Evolutionary conservation across 2,329 filamentous ascomycete species (phyloP).

Genomic region (Atkinsonella hypoxylon): DNA sequence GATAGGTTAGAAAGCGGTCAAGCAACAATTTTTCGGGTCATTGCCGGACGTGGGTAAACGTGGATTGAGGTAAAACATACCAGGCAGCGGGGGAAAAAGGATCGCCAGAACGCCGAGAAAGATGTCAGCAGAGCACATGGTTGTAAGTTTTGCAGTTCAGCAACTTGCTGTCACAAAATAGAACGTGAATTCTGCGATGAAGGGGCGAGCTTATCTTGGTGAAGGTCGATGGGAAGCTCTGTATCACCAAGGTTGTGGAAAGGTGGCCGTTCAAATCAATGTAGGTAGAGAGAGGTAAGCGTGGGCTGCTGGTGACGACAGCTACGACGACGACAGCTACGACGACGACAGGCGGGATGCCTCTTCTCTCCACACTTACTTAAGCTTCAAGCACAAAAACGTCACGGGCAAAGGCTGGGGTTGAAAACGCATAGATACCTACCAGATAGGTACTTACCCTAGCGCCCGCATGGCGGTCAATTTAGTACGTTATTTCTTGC

Average conservation of each 20-base stretch:
- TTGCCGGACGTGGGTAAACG: background rate
- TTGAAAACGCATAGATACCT: no score
- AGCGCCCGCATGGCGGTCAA: no score
- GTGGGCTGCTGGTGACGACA: background rate
- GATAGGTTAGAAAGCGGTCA: background rate
- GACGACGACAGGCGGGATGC: background rate
- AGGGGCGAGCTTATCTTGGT: background rate
- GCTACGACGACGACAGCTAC: background rate
- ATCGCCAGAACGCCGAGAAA: conserved; percentile 37
- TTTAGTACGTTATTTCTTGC: no score
- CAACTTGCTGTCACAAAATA: no score
- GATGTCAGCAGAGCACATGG: conserved; percentile 47
- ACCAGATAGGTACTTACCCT: no score
- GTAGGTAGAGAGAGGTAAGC: background rate
- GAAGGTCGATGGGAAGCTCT: background rate
- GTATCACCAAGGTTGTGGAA: background rate
- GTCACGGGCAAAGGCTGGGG: no score
- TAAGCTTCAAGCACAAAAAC: background rate
- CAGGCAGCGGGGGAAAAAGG: conserved; percentile 30
- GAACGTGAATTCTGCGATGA: background rate
- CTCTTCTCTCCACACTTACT: no score
- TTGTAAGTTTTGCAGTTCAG: background rate
- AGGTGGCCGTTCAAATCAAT: background rate
- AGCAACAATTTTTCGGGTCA: background rate
- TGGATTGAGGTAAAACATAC: conserved; percentile 22